Evolutionary conservation across 305 asterid genomes (phyloP).

Genomic region (Fraxinus platypoda): DNA sequence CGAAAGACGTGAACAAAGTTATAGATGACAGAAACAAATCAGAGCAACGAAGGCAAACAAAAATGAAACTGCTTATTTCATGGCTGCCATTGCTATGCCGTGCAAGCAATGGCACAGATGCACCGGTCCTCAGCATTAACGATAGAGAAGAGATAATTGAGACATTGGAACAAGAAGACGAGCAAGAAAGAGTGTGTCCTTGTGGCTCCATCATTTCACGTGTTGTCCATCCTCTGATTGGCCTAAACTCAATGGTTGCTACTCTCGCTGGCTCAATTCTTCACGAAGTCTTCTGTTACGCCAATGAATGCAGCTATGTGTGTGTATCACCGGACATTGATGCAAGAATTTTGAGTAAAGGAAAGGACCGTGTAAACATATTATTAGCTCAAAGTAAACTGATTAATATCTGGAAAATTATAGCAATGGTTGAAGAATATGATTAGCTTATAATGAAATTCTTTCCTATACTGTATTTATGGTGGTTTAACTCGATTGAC

Average conservation of each 20-base stretch:
- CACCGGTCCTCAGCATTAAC: constrained; percentile 51
- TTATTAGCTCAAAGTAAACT: neutral
- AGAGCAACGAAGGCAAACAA: constrained; percentile 43
- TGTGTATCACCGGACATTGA: neutral
- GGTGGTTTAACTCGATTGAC: neutral
- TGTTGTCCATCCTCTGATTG: constrained; percentile 75
- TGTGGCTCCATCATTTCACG: constrained; percentile 89
- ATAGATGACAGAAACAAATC: constrained; percentile 23
- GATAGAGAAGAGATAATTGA: constrained; percentile 69
- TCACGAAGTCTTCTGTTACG: constrained; percentile 46
- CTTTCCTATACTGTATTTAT: neutral
- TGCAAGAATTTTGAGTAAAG: neutral
- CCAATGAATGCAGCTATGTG: neutral
- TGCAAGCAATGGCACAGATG: constrained; percentile 65
- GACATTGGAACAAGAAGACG: constrained; percentile 51
- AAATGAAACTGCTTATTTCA: constrained; percentile 57
- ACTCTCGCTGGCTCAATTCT: constrained; percentile 61
- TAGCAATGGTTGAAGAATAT: neutral
- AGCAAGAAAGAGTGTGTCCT: constrained; percentile 79
- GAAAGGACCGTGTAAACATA: neutral
- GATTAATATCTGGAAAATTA: neutral
- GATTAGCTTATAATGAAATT: neutral
- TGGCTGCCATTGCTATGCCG: constrained; percentile 87
- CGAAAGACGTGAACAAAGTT: constrained; percentile 42
- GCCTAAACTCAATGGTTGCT: constrained; percentile 78